Conservation (phyloP, 108 stramenopile species). For the Pseudonitzschia multistriata region DNA sequence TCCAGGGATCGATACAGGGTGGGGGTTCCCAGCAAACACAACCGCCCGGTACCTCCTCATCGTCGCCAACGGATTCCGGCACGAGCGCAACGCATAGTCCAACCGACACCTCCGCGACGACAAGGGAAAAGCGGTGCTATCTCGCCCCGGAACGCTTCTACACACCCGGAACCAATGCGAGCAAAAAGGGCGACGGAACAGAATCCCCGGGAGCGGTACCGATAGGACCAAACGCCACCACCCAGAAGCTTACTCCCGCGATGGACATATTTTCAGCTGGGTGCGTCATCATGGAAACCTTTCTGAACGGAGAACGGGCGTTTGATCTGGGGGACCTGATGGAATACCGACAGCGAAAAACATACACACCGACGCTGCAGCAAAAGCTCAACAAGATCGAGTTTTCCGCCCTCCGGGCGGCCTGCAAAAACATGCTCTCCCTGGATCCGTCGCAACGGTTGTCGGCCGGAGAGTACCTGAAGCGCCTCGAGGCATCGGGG, state of each 20-base stretch:
- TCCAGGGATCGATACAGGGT: neutral
- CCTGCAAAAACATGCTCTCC: constrained; percentile 86
- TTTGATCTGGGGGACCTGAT: constrained; percentile 91
- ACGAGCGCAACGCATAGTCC: neutral
- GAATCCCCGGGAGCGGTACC: neutral
- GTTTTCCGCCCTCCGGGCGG: constrained; percentile 72
- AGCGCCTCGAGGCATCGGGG: constrained; percentile 52
- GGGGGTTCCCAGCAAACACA: neutral
- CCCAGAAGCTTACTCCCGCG: constrained; percentile 62
- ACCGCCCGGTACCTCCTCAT: neutral
- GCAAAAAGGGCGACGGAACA: neutral
- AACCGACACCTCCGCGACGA: constrained; percentile 24
- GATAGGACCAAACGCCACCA: neutral
- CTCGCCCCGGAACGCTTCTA: constrained; percentile 94
- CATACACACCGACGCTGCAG: constrained; percentile 48
- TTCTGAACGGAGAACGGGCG: constrained; percentile 90
- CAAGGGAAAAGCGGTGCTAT: constrained; percentile 89
- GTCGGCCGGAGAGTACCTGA: constrained; percentile 65
- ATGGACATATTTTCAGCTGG: constrained; percentile 98
- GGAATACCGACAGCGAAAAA: constrained; percentile 66
- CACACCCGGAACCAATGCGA: constrained; percentile 33
- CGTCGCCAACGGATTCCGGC: neutral
- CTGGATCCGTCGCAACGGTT: constrained; percentile 78
- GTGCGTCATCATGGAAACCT: constrained; percentile 93
- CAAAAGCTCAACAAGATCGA: constrained; percentile 89